Evolutionary conservation across 108 stramenopile genomes (phyloP).

Genomic region (Stephanodiscus minutulus): DNA sequence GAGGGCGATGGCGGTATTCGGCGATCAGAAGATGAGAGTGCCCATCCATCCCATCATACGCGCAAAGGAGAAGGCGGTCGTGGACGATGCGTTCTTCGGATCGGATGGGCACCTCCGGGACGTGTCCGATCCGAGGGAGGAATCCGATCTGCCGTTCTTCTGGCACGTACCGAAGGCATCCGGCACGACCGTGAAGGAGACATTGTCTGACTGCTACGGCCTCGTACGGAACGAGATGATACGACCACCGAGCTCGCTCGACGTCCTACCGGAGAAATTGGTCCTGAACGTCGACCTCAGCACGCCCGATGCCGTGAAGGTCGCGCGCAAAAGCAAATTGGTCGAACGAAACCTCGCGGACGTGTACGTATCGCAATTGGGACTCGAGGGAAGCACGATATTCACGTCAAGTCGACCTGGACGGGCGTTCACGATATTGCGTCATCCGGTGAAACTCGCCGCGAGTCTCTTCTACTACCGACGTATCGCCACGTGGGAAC

Average conservation of each 20-base stretch:
- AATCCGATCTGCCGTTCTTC: slow-evolving; percentile 35
- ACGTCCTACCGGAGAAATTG: slow-evolving; percentile 15
- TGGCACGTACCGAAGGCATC: slow-evolving; percentile 46
- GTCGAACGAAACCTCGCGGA: slow-evolving; percentile 33
- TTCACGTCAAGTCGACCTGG: slow-evolving; percentile 31
- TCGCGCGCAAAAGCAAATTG: slow-evolving; percentile 17
- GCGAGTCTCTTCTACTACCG: slow-evolving; percentile 49
- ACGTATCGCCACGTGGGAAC: slow-evolving; percentile 50
- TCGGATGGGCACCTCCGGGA: slow-evolving; percentile 16
- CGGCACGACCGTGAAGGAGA: slow-evolving; percentile 44
- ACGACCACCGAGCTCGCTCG: slow-evolving; percentile 30
- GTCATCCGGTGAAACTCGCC: slow-evolving; percentile 39
- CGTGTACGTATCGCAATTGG: slow-evolving; percentile 36
- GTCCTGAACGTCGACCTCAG: slow-evolving; percentile 43
- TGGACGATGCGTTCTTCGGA: slow-evolving; percentile 8
- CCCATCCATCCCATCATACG: slow-evolving; percentile 24
- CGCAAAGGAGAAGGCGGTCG: slow-evolving; percentile 18
- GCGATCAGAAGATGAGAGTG: slow-evolving; percentile 43
- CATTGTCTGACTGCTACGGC: slow-evolving; percentile 30
- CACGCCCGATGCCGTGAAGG: slow-evolving; percentile 25
- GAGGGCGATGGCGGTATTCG: slow-evolving; percentile 33
- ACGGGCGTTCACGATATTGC: slow-evolving; percentile 42
- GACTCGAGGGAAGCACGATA: slow-evolving; percentile 35
- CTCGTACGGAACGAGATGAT: slow-evolving; percentile 41
- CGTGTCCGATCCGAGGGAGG: slow-evolving; percentile 19